Base-by-base conservation (phyloP, 306 rosid species). In the Vigna radiata region DNA sequence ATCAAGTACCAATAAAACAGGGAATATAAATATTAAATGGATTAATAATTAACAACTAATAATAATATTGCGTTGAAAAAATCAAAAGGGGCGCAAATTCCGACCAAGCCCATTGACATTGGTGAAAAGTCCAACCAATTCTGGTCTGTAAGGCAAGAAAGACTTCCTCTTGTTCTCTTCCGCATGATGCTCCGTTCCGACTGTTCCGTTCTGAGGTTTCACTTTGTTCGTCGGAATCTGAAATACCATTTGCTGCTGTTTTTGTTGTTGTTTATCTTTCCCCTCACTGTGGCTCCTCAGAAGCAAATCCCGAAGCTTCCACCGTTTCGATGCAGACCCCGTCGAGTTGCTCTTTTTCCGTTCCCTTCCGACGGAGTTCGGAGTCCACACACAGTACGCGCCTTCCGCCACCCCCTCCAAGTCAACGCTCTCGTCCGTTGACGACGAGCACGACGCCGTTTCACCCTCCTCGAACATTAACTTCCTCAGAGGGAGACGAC, bases 381-480 rank as follows among this genome's bases (percentile, higher is more conserved):
- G 97, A 85, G 75, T 77, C 99, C 99, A 92, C 15, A 82, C 91
- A 70, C 98, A 96, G 81, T 86, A 92, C 1, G 83, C 80, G 31
- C 83, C 93, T 8, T 88, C 80, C 16, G 88, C 12, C 14, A 78
- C 56, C 2, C 77, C 81, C 16, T 86, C 94, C 10, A 86, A 64
- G 8, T 90, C 93, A 2, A 55, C 67, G 61, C 81, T 85, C 60
- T 90, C 91, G 54, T 87, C 95, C 8, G 96, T 88, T 0, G 96
- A 87, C 21, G 97, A 86, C 63, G 91, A 77, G 29, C 80, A 67
- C 80, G 90, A 79, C 44, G 72, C 58, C 47, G 89, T 60, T 58
- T 88, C 92, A 7, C 86, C 81, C 39, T 89, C 96, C 73, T 92
- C 98, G 44, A 77, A 86, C 97, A 96, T 91, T n/a, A 91, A 85